phyloP scores from a whole-genome alignment of 2,329 filamentous ascomycete species.

The Camptophora hylomeconis region DNA sequence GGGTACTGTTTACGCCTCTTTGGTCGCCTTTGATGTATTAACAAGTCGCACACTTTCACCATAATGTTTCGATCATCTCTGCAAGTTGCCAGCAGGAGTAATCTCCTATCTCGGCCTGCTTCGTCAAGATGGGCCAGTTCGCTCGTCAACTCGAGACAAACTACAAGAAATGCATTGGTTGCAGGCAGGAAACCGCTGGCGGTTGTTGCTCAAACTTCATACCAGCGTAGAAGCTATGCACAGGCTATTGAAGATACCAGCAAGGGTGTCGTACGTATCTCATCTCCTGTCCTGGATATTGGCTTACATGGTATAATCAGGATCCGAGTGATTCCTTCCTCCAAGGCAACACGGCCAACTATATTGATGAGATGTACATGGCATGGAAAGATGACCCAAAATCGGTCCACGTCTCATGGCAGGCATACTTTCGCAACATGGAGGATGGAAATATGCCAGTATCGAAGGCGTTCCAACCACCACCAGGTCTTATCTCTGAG shows the following conservation, averaged over 20 bases:
- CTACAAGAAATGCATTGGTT: constrained; percentile 19
- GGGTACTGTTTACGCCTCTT: no score
- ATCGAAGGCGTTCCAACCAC: constrained; percentile 91
- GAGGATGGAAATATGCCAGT: constrained; percentile 96
- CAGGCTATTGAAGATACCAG: constrained; percentile 43
- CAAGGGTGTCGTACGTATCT: constrained; percentile 45
- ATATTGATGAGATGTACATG: constrained; percentile 99
- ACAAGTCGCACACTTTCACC: no score
- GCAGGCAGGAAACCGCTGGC: constrained; percentile 30
- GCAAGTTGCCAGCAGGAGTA: no score
- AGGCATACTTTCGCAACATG: constrained; percentile 99
- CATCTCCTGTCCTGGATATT: constrained; percentile 2
- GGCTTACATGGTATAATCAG: constrained; percentile 23
- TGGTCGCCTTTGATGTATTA: no score
- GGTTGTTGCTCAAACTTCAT: constrained; percentile 25
- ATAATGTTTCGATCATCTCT: no score
- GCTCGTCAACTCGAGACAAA: no score
- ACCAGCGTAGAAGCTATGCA: constrained; percentile 42
- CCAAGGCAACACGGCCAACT: constrained; percentile 92
- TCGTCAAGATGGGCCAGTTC: no score
- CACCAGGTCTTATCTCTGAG: constrained; percentile 77
- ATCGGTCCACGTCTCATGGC: constrained; percentile 96
- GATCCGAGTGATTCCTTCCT: constrained; percentile 94
- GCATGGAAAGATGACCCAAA: constrained; percentile 89
- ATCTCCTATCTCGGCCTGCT: no score